Evolutionary conservation across 768 basidiomycete genomes (phyloP).

Genomic region (Dictyophora rubrovolvata): DNA sequence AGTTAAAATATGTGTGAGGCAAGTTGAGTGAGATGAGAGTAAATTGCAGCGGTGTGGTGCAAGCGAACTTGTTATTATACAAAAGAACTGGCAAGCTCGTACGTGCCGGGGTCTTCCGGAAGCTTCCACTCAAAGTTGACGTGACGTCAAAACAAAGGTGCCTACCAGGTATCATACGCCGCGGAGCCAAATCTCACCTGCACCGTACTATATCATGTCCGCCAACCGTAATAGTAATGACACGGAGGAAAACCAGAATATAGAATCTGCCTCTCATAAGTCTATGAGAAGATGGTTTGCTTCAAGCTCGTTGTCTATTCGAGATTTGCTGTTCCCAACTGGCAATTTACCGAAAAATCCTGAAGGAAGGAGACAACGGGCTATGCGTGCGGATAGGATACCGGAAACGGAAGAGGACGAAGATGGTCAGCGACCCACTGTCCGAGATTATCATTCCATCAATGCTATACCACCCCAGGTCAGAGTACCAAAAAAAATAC

Average conservation of each 20-base stretch:
- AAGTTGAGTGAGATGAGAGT: not conserved
- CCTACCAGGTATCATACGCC: not conserved
- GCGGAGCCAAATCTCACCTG: not conserved
- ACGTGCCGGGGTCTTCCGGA: not conserved
- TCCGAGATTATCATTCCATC: constrained; percentile 70
- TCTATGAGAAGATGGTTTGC: constrained; percentile 45
- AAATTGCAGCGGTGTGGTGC: not conserved
- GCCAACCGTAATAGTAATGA: not conserved
- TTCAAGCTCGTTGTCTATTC: constrained; percentile 63
- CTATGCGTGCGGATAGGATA: constrained; percentile 65
- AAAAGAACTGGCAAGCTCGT: not conserved
- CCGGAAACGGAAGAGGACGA: constrained; percentile 47
- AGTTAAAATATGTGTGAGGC: not conserved
- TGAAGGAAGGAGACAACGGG: constrained; percentile 29
- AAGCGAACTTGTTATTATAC: not conserved
- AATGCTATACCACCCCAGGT: constrained; percentile 52
- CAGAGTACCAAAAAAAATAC: constrained; percentile 71
- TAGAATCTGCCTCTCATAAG: constrained; percentile 19
- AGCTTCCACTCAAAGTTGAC: not conserved
- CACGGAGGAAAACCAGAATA: constrained; percentile 10
- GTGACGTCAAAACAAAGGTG: constrained; percentile 1
- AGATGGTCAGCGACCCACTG: constrained; percentile 45
- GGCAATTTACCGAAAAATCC: constrained; percentile 29
- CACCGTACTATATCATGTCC: not conserved
- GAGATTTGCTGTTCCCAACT: constrained; percentile 25